Conservation (phyloP, 164 flowering plant genomes). For the Echeveria elegans region DNA sequence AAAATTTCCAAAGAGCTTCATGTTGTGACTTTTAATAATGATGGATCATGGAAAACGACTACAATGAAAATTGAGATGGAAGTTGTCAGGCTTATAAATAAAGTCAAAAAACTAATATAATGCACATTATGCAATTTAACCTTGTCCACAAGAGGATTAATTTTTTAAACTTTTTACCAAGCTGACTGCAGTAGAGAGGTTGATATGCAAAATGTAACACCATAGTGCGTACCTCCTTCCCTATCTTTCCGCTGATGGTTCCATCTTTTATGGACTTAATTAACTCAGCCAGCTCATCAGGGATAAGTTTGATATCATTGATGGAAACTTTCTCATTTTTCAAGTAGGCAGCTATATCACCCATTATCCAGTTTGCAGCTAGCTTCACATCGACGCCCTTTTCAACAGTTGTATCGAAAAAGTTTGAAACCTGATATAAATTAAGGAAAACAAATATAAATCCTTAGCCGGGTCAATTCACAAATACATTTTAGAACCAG, state of each 20-base stretch:
- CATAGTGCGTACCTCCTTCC: constrained; percentile 55
- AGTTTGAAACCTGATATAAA: constrained; percentile 59
- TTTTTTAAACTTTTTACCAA: background rate
- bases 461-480: background rate
- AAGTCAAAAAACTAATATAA: no score
- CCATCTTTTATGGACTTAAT: constrained; percentile 72
- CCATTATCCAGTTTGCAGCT: constrained; percentile 95
- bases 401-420: constrained; percentile 65
- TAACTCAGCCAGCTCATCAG: constrained; percentile 67
- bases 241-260: constrained; percentile 91
- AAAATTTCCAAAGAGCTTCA: background rate
- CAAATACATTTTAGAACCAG: background rate
- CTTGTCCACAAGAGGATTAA: background rate
- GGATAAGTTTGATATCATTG: constrained; percentile 66
- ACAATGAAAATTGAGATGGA: background rate
- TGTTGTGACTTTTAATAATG: background rate
- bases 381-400: constrained; percentile 83
- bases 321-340: constrained; percentile 70
- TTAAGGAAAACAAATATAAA: background rate
- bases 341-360: constrained; percentile 86
- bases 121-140: background rate
- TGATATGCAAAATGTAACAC: background rate
- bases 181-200: background rate
- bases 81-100: background rate
- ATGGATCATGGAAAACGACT: background rate